Base-by-base conservation (phyloP, 768 basidiomycete species). In the Termitomyces sp. region DNA sequence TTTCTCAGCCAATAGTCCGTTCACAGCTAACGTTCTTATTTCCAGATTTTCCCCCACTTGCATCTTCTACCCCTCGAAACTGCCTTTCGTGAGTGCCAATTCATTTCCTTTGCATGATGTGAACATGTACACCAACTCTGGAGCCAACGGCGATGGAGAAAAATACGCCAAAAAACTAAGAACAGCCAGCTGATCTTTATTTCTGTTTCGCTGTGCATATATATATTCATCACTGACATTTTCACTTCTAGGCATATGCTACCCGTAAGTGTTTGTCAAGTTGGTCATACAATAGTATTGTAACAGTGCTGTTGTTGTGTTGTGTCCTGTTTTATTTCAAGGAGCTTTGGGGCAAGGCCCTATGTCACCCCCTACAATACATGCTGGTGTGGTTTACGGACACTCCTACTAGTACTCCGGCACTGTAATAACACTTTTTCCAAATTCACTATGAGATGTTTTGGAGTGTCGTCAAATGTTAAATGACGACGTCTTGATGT, bases 171-270 rank as follows among this genome's bases (percentile, higher is more conserved):
- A 75, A 78, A 77, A 72, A 80, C 80, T 81, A 81, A 82, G 79
- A 81, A 81, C 79, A 81, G 80, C 79, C 79, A 82, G 71, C 79
- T 81, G 80, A 82, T 68, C 63, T 66, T 59, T 53, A 53, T 35
- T 54, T 23, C 23, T 58, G 10, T 23, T 33, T 14, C 28, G 17
- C 33, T 52, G 19, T 10, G 17, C n/a, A 17, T 42, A 17, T 40
- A 33, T 1, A 35, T 7, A 33, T 33, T 33, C 37, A 31, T 47
- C 33, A 21, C 46, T 63, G 54, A 64, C 49, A 19, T 45, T 26
- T 46, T 35, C 30, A 10, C 45, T 28, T 19, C 26, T 11, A 19
- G 44, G 21, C 26, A 52, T 21, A 8, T 40, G 11, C 17, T 19
- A 12, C 10, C 10, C 30, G 30, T 31, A 31, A 31, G 9, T 2